phyloP scores from a whole-genome alignment of 2,329 filamentous ascomycete species.

The Epicoccum nigrum region DNA sequence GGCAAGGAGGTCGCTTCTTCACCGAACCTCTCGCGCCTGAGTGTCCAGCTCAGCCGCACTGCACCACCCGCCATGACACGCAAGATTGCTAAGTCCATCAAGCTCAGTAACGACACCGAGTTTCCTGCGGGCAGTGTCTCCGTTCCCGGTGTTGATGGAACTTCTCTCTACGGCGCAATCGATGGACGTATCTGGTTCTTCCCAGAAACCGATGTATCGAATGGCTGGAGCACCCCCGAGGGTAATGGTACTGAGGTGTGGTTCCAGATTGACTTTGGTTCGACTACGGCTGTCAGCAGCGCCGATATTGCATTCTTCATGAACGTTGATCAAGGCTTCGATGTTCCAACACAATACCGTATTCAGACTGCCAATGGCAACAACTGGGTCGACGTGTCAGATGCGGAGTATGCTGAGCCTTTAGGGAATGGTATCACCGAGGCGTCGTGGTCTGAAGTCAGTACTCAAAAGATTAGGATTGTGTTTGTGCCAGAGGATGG shows the following conservation, averaged over 20 bases:
- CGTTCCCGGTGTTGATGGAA: conserved; percentile 24
- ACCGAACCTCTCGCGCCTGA: conserved; percentile 32
- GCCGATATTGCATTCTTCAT: conserved; percentile 50
- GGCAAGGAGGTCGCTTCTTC: conserved; percentile 42
- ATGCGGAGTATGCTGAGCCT: conserved; percentile 24
- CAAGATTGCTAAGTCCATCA: conserved; percentile 47
- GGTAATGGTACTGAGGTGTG: conserved; percentile 41
- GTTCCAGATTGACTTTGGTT: conserved; percentile 49
- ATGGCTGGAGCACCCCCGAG: conserved; percentile 47
- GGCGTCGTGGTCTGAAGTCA: conserved; percentile 36
- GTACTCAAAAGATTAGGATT: conserved; percentile 37
- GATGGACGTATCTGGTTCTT: conserved; percentile 52
- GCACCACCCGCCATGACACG: conserved; percentile 35
- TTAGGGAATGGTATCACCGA: conserved; percentile 49
- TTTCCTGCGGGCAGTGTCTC: conserved; percentile 46
- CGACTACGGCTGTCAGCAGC: conserved; percentile 30
- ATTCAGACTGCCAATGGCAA: conserved; percentile 35
- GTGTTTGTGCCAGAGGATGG: conserved; percentile 42
- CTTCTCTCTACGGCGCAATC: conserved; percentile 45
- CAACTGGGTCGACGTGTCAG: conserved; percentile 39
- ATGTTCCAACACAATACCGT: conserved; percentile 36
- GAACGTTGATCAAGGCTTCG: conserved; percentile 36
- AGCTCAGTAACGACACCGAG: conserved; percentile 35
- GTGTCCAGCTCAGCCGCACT: conserved; percentile 25
- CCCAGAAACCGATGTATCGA: conserved; percentile 42